phyloP scores from a whole-genome alignment of 2,329 filamentous ascomycete species.

The Fonsecaea pedrosoi region DNA sequence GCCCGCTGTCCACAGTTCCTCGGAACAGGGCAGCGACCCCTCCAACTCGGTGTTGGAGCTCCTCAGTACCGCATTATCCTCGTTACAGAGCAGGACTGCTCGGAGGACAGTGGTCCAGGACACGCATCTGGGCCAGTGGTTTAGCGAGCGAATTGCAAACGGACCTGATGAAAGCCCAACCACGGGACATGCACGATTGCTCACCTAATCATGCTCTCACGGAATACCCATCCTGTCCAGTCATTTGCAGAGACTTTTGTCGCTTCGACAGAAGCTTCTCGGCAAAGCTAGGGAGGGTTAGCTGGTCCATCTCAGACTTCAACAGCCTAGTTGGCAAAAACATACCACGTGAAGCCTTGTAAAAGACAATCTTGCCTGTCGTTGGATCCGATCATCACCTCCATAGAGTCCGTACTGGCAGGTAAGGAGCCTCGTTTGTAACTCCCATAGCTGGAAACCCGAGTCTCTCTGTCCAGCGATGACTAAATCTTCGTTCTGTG shows the following conservation, averaged over 20 bases:
- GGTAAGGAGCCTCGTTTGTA: slow-evolving; percentile 16
- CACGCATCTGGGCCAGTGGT: slow-evolving; percentile 1
- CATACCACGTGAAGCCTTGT: slow-evolving; percentile 6
- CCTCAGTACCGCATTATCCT: slow-evolving; percentile 16
- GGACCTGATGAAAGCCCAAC: no score
- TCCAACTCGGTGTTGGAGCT: slow-evolving; percentile 15
- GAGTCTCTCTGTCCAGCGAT: slow-evolving; percentile 10
- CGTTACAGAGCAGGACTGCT: slow-evolving; percentile 16
- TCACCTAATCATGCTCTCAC: slow-evolving; percentile 8
- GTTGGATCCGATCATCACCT: slow-evolving; percentile 6
- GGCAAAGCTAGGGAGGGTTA: slow-evolving; percentile 3
- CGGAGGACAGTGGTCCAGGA: slow-evolving; percentile 9
- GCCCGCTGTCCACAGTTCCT: slow-evolving; percentile 8
- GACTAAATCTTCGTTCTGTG: slow-evolving; percentile 7
- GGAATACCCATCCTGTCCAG: slow-evolving; percentile 5
- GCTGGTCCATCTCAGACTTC: background rate
- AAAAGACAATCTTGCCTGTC: slow-evolving; percentile 2
- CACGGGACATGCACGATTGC: background rate
- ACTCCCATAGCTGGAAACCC: slow-evolving; percentile 20
- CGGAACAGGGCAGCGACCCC: slow-evolving; percentile 4
- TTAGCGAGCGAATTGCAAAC: background rate
- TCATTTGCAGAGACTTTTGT: slow-evolving; percentile 1
- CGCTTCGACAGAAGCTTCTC: background rate
- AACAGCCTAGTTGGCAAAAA: background rate
- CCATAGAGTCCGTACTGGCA: slow-evolving; percentile 14